phyloP scores from a whole-genome alignment of 192 early-diverging fungal species.

The Umbelopsis ramanniana region DNA sequence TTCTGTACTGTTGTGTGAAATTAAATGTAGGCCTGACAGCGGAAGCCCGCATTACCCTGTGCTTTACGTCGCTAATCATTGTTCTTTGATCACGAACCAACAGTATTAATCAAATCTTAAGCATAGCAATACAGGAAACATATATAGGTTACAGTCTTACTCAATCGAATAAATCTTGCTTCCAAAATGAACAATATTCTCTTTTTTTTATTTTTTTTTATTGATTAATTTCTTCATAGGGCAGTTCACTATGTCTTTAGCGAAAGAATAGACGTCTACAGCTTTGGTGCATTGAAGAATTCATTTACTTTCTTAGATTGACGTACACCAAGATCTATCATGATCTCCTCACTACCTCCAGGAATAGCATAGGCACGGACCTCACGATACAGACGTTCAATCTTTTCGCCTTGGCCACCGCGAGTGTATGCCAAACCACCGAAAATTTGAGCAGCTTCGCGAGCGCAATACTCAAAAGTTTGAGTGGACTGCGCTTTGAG shows the following conservation, averaged over 20 bases:
- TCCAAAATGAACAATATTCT: too few relatives aligned
- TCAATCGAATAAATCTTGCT: too few relatives aligned
- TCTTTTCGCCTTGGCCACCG: slow-evolving; percentile 72
- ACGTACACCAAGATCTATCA: slow-evolving; percentile 74
- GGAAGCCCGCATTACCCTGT: too few relatives aligned
- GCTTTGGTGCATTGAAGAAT: background rate
- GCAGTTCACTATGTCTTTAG: background rate
- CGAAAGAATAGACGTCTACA: background rate
- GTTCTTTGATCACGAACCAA: too few relatives aligned
- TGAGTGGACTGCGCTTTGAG: slow-evolving; percentile 85
- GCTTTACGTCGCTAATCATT: too few relatives aligned
- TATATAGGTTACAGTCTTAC: too few relatives aligned
- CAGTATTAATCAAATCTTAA: too few relatives aligned
- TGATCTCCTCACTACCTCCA: slow-evolving; percentile 86
- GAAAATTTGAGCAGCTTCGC: slow-evolving; percentile 92
- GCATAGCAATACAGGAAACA: too few relatives aligned
- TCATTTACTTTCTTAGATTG: slow-evolving; percentile 35
- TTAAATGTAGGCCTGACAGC: too few relatives aligned
- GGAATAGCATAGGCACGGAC: slow-evolving; percentile 84
- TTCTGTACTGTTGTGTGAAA: too few relatives aligned
- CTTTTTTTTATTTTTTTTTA: background rate
- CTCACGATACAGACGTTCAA: slow-evolving; percentile 88
- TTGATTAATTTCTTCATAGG: background rate
- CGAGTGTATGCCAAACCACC: slow-evolving; percentile 83
- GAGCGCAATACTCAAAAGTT: slow-evolving; percentile 86